phyloP scores from a whole-genome alignment of 2,329 filamentous ascomycete species.

The Tolypocladium amazonense region DNA sequence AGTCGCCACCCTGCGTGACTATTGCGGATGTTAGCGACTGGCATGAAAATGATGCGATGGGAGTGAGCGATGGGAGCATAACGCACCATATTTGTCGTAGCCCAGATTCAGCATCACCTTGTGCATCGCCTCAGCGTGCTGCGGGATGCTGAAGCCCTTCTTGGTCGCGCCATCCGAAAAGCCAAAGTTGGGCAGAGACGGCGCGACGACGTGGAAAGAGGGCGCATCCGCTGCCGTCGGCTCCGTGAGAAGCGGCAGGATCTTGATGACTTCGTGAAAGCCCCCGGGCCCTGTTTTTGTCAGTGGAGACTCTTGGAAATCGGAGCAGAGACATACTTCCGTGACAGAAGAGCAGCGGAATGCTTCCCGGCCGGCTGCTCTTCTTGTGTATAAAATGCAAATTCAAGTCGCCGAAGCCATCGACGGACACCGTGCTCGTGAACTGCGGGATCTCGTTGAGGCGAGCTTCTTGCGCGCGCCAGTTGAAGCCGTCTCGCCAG shows the following conservation, averaged over 20 bases:
- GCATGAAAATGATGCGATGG: background rate
- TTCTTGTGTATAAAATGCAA: conserved; percentile 55
- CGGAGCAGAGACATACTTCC: conserved; percentile 6
- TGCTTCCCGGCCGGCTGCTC: conserved; percentile 37
- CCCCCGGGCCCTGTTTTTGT: conserved; percentile 45
- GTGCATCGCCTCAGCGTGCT: conserved; percentile 46
- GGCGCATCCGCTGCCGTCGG: conserved; percentile 15
- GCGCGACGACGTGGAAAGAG: conserved; percentile 46
- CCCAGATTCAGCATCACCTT: conserved; percentile 60
- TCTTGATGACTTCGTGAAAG: conserved; percentile 55
- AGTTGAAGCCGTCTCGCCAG: conserved; percentile 43
- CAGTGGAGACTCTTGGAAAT: background rate
- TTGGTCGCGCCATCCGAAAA: conserved; percentile 20
- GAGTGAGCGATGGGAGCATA: background rate
- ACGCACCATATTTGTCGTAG: conserved; percentile 27
- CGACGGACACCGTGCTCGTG: conserved; percentile 37
- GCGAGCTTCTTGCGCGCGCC: conserved; percentile 47
- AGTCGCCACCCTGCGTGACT: conserved; percentile 56
- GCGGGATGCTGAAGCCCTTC: conserved; percentile 18
- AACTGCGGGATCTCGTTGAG: conserved; percentile 51
- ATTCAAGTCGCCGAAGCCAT: conserved; percentile 47
- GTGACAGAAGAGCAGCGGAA: conserved; percentile 49
- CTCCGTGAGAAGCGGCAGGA: conserved; percentile 38
- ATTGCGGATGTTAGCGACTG: background rate
- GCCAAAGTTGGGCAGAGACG: conserved; percentile 44